Evolutionary conservation across 2,329 filamentous ascomycete species (phyloP).

Genomic region (Blastomyces parvus): DNA sequence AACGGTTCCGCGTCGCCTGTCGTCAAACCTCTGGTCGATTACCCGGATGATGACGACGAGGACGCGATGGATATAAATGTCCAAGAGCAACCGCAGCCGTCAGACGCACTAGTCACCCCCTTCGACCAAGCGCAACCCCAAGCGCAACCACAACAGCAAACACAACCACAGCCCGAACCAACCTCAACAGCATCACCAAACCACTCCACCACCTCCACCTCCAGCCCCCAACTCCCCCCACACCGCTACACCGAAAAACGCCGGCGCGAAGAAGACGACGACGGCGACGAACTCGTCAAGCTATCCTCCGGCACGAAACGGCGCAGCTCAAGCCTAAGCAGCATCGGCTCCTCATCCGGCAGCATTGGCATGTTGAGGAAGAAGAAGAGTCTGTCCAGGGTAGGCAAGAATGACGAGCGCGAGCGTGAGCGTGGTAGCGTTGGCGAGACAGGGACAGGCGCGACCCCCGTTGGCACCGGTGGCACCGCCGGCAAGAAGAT

Average conservation of each 20-base stretch:
- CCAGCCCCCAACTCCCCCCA: slow-evolving; percentile 40
- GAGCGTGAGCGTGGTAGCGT: neutral
- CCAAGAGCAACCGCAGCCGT: slow-evolving; percentile 14
- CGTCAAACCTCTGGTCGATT: slow-evolving; percentile 74
- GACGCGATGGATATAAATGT: slow-evolving; percentile 51
- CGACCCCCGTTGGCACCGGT: slow-evolving; percentile 13
- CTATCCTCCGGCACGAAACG: slow-evolving; percentile 49
- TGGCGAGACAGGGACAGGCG: slow-evolving; percentile 17
- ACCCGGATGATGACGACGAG: slow-evolving; percentile 80
- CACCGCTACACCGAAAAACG: slow-evolving; percentile 83
- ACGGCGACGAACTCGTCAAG: slow-evolving; percentile 85
- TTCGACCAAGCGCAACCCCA: neutral
- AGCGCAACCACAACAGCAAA: neutral
- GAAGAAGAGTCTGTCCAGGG: slow-evolving; percentile 26
- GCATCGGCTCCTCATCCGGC: slow-evolving; percentile 14
- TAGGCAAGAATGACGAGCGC: slow-evolving; percentile 12
- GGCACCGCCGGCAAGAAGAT: slow-evolving; percentile 26
- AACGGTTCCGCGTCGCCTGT: slow-evolving; percentile 55
- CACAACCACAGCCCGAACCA: neutral
- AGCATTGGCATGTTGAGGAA: slow-evolving; percentile 21
- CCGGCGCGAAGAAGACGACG: slow-evolving; percentile 74
- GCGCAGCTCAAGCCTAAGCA: slow-evolving; percentile 35
- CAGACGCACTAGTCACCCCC: slow-evolving; percentile 1
- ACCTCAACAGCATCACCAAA: neutral
- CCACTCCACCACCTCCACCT: neutral